Evolutionary conservation across 371 early-diverging fungal species (phyloP).

Genomic region (Haplosporangium sp.): DNA sequence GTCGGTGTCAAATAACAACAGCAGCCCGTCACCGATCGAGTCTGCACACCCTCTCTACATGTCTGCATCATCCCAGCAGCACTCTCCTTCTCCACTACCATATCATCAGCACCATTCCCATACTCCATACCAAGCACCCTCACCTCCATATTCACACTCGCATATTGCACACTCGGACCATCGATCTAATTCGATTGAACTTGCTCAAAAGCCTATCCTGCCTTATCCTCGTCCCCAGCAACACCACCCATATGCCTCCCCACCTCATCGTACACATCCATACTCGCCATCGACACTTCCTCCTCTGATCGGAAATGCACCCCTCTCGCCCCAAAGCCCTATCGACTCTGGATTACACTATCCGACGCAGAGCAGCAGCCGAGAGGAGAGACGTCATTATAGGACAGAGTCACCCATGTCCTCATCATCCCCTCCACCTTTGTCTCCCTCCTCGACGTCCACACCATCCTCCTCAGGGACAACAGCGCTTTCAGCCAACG

Average conservation of each 20-base stretch:
- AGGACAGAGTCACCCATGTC: slow-evolving; percentile 30
- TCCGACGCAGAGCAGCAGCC: slow-evolving; percentile 13
- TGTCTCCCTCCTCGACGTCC: slow-evolving; percentile 3
- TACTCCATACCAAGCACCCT: slow-evolving; percentile 37
- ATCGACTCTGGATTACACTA: slow-evolving; percentile 28
- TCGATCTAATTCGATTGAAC: slow-evolving; percentile 36
- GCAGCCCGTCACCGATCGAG: slow-evolving; percentile 17
- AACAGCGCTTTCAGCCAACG: slow-evolving; percentile 57
- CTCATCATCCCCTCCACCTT: slow-evolving; percentile 33
- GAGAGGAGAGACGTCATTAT: slow-evolving; percentile 14
- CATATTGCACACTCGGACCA: too few relatives aligned
- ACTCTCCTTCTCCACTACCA: slow-evolving; percentile 1
- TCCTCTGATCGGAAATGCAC: slow-evolving; percentile 28
- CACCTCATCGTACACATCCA: slow-evolving; percentile 35
- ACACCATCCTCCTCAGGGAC: background rate
- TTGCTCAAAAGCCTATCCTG: slow-evolving; percentile 26
- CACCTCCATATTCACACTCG: slow-evolving; percentile 40
- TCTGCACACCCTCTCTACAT: slow-evolving; percentile 28
- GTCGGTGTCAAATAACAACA: slow-evolving; percentile 8
- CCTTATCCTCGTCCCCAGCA: slow-evolving; percentile 23
- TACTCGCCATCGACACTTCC: slow-evolving; percentile 43
- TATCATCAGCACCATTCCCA: slow-evolving; percentile 13
- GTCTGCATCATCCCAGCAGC: slow-evolving; percentile 14
- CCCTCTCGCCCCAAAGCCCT: slow-evolving; percentile 43
- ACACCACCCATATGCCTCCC: slow-evolving; percentile 23